A percentile compares a stretch with the other conserved stretches of the same genome.
Evolutionary conservation across 2,329 filamentous ascomycete species (phyloP).

Genomic region (Aspergillus fumigatiaffinis): DNA sequence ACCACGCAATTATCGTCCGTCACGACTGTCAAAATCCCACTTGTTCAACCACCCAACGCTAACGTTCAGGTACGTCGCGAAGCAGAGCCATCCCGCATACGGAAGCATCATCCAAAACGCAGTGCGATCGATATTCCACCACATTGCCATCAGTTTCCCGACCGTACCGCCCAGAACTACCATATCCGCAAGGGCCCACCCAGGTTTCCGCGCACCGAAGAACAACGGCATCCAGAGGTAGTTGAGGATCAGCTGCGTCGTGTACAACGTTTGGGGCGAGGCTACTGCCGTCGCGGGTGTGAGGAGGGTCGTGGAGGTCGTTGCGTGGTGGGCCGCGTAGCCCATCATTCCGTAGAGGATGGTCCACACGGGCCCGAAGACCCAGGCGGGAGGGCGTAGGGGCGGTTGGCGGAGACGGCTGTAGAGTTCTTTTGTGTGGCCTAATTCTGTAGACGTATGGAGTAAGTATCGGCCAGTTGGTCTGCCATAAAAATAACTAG

Average conservation of each 20-base stretch:
- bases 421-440: slow-evolving; percentile 35
- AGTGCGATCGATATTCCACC: slow-evolving; percentile 67
- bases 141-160: slow-evolving; percentile 70
- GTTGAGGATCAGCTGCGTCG: slow-evolving; percentile 79
- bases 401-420: slow-evolving; percentile 44
- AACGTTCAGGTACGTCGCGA: slow-evolving; percentile 79
- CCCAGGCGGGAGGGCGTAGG: slow-evolving; percentile 52
- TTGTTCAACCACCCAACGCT: slow-evolving; percentile 65
- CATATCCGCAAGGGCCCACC: slow-evolving; percentile 72
- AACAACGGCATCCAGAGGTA: slow-evolving; percentile 90
- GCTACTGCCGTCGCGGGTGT: slow-evolving; percentile 47
- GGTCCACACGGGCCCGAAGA: slow-evolving; percentile 59
- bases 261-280: slow-evolving; percentile 75
- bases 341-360: slow-evolving; percentile 69
- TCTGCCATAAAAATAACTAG: neutral
- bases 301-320: slow-evolving; percentile 60
- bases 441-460: slow-evolving; percentile 19
- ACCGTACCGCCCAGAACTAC: slow-evolving; percentile 67
- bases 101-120: slow-evolving; percentile 73
- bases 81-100: slow-evolving; percentile 81
- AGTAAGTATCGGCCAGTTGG: neutral
- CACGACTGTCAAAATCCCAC: slow-evolving; percentile 43
- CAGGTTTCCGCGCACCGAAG: slow-evolving; percentile 71
- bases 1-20: neutral
- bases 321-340: slow-evolving; percentile 78